These are phyloP conservation scores for Ogataea ramenticola DNA, from an alignment of 805 yeast genomes.

Conservation along the genomic window DNA sequence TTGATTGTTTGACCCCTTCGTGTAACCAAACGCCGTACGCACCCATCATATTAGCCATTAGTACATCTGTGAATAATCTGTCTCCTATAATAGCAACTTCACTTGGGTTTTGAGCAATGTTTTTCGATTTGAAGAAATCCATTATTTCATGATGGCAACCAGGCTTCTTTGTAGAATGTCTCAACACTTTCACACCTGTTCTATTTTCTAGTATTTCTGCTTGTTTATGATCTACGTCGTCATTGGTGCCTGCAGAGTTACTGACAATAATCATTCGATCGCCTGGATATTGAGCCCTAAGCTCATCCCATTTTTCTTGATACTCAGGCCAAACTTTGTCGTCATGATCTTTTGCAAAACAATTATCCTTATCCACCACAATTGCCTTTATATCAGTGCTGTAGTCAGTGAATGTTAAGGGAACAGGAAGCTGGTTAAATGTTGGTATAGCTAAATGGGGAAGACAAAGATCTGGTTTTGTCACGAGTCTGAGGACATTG, in stretches of 20 bases:
- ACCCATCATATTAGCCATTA: conserved; percentile 94
- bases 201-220: conserved; percentile 55
- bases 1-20: conserved; percentile 61
- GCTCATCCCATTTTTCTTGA: conserved; percentile 42
- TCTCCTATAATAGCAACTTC: conserved; percentile 89
- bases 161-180: conserved; percentile 74
- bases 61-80: conserved; percentile 80
- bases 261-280: conserved; percentile 70
- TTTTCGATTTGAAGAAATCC: conserved; percentile 46
- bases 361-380: conserved; percentile 91
- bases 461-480: conserved; percentile 59
- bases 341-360: conserved; percentile 81
- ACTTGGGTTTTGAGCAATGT: conserved; percentile 36
- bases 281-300: conserved; percentile 52
- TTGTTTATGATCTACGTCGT: conserved; percentile 52
- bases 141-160: conserved; percentile 69
- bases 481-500: conserved; percentile 51
- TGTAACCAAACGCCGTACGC: conserved; percentile 76
- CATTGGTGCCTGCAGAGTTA: conserved; percentile 88
- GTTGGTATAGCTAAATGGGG: conserved; percentile 64
- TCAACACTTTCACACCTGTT: conserved; percentile 62
- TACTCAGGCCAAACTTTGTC: conserved; percentile 78
- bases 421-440: conserved; percentile 23
- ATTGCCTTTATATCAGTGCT: conserved; percentile 54
- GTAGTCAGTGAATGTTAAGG: conserved; percentile 14